Evolutionary conservation across 208 protist species (phyloP), one percentile per base, ranked within the genome.

Genomic region (Leishmania lainsoni): DNA sequence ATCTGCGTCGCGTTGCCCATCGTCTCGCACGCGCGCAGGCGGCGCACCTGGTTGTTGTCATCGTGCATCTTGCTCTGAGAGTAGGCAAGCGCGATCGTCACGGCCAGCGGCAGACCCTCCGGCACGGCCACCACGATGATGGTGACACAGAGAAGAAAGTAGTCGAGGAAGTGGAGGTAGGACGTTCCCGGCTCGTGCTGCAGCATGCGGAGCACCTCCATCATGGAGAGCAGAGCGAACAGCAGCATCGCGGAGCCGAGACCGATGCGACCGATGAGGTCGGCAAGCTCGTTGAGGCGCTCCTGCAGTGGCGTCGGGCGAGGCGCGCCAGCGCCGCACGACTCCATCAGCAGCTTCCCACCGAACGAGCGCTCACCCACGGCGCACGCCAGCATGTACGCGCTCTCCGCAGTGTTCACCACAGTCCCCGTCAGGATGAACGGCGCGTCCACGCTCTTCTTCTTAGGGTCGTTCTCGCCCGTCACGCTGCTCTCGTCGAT

Each of bases 31-130:
- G 99, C 96, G 20, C 88, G 88, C 61, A 99, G 92, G 51, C 97
- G 93, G 72, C 99, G 92, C 3, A 99, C 99, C n/a, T 99, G 93
- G 90, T 99, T 99, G 78, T 99, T 98, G 75, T 99, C 99, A n/a
- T 99, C 94, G 74, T 99, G 95, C 99, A 99, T 99, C 87, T 99
- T 98, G 73, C 87, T 92, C 93, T 99, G 99, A 51, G 96, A 98
- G 90, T 99, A 99, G 48, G 99, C 99, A 8, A 99, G 92, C 5
- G 99, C 97, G 73, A 99, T 99, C 22, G 99, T 99, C 66, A 99
- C 98, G 68, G 98, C 97, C 22, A 99, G 90, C 39, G 98, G 98
- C 17, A 99, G 94, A 66, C 98, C 98, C 88, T 99, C 98, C 22
- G 99, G 99, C 65, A 99, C 98, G 20, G 99, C 99, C 48, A 99